Evolutionary conservation across 2,329 filamentous ascomycete genomes (phyloP), one percentile per base, ranked within the genome.

Genomic region (Ascochyta koolunga): DNA sequence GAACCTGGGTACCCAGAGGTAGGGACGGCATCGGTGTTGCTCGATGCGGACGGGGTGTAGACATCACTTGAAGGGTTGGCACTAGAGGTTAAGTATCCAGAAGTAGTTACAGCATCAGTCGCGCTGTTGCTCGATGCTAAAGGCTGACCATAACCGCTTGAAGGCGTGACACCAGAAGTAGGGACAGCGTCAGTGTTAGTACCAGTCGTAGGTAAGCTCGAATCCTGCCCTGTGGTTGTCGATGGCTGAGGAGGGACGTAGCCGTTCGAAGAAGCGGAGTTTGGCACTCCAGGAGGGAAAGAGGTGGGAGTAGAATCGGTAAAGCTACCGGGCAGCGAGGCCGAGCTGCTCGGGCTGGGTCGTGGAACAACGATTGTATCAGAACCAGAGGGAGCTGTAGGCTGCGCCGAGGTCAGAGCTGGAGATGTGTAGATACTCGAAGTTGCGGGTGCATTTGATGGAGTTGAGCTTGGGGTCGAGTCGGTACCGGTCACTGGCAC

Each of bases 281-380:
- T 21, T 21, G 50, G 22, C 9, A n/a, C 21, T 10, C 21, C 33
- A 39, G 43, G 25, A 41, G 54, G 50, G 32, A 52, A 48, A 19
- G 56, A 58, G 11, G 51, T 58, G 27, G 56, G 47, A 21, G 52
- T n/a, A 27, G 56, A 52, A 22, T 49, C 42, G 18, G 51, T 51
- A 6, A 50, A 39, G 29, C 43, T 56, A 21, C 43, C 49, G 39
- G 43, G 38, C 33, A 36, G 21, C 11, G 37, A 49, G 11, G n/a
- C 39, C 7, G 33, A 11, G 21, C 29, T 43, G 15, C 47, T 56
- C 22, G 42, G 37, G 11, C 24, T 43, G 10, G 42, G 38, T 36
- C 18, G 47, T 13, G 50, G 50, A 9, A 47, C 38, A 13, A 31
- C 22, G n/a, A 43, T n/a, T 7, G 37, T 21, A 19, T 50, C 36